Evolutionary conservation across 768 basidiomycete species (phyloP).

Genomic region (Infundibulicybe gibba): DNA sequence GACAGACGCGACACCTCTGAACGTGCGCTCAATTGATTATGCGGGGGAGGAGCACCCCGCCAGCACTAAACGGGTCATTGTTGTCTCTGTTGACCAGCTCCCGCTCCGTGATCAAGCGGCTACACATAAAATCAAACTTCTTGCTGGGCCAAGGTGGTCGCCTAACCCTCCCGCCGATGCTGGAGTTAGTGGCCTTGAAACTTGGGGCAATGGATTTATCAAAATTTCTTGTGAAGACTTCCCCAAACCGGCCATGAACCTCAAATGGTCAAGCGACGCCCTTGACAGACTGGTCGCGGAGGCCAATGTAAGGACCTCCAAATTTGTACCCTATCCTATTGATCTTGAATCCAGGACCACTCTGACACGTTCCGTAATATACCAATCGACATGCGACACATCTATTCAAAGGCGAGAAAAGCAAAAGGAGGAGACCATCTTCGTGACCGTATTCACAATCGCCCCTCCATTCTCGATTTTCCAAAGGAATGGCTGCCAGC

Average conservation of each 20-base stretch:
- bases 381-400: conserved; percentile 81
- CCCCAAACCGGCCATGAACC: conserved; percentile 77
- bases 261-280: conserved; percentile 91
- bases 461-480: conserved; percentile 75
- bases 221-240: conserved; percentile 92
- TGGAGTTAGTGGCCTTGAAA: conserved; percentile 48
- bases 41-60: conserved; percentile 75
- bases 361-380: conserved; percentile 53
- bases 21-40: conserved; percentile 74
- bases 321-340: conserved; percentile 3
- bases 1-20: conserved; percentile 48
- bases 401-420: conserved; percentile 69
- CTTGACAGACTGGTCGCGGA: conserved; percentile 74
- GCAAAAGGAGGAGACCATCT: conserved; percentile 71
- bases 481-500: conserved; percentile 80
- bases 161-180: conserved; percentile 67
- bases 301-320: conserved; percentile 69
- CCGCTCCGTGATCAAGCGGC: conserved; percentile 63
- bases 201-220: conserved; percentile 72
- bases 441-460: conserved; percentile 44
- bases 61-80: conserved; percentile 65
- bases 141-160: conserved; percentile 89
- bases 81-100: conserved; percentile 71
- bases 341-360: conserved; percentile 27
- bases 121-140: conserved; percentile 79